These are phyloP conservation scores for Bromus sterilis DNA, from an alignment of 176 grass and related monocot species.

Conservation along the genomic window DNA sequence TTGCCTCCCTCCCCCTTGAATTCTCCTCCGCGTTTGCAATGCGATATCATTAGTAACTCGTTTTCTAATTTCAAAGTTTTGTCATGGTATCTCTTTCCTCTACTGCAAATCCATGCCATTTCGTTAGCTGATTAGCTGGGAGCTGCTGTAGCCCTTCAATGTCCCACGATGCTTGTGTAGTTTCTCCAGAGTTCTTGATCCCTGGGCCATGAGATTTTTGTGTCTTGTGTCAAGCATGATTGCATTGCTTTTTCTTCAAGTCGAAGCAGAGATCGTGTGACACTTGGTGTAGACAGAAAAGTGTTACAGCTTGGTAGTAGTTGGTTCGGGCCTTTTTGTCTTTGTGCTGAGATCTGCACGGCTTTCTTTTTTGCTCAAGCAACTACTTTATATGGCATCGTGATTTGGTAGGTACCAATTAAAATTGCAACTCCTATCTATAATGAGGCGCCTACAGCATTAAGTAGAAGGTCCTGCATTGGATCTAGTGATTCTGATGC, in stretches of 20 bases:
- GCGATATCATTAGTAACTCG: not conserved
- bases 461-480: not conserved
- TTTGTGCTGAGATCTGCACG: not conserved
- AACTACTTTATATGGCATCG: conserved; percentile 2
- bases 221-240: not conserved
- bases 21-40: not conserved
- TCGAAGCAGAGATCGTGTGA: conserved; percentile 27
- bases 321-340: conserved; percentile 10
- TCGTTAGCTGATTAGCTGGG: not conserved
- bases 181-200: not conserved
- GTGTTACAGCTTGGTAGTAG: not conserved
- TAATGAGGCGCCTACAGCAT: not conserved
- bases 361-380: conserved; percentile 17
- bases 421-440: too few species aligned
- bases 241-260: conserved; percentile 17
- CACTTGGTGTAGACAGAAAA: not conserved
- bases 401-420: conserved; percentile 26
- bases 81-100: not conserved
- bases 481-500: not conserved
- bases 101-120: not conserved
- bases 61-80: not conserved
- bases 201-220: not conserved
- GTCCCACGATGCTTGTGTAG: not conserved
- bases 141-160: too few species aligned
- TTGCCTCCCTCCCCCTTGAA: not conserved